These are phyloP conservation scores for Ambrosia artemisiifolia DNA, from an alignment of 129 eudicot genomes.

Conservation along the genomic window DNA sequence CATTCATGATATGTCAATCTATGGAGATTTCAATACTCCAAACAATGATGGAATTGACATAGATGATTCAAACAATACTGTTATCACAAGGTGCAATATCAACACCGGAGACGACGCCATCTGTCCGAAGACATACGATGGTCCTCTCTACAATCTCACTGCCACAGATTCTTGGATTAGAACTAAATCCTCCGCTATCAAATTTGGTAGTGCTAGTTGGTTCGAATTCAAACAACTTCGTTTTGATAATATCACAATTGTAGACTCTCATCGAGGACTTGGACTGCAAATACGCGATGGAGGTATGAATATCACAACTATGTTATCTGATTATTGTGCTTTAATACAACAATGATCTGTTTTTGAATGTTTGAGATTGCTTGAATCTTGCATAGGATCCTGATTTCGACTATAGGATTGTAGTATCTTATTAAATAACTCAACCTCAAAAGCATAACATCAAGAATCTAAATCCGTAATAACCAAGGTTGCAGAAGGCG, in stretches of 20 bases:
- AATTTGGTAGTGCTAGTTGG: slow-evolving; percentile 92
- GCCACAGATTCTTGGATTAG: slow-evolving; percentile 89
- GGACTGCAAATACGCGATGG: slow-evolving; percentile 94
- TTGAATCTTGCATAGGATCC: not conserved
- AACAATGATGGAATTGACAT: slow-evolving; percentile 97
- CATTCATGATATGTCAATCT: slow-evolving; percentile 73
- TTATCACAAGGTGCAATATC: slow-evolving; percentile 79
- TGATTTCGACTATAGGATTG: not conserved
- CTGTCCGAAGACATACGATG: slow-evolving; percentile 82
- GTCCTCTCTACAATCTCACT: slow-evolving; percentile 78
- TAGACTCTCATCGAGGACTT: slow-evolving; percentile 89
- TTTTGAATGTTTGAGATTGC: not conserved
- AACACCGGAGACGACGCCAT: slow-evolving; percentile 97
- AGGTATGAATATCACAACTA: slow-evolving; percentile 45
- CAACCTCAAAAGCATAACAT: too few relatives aligned
- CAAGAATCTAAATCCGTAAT: too few relatives aligned
- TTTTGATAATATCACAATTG: slow-evolving; percentile 74
- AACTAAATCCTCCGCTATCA: slow-evolving; percentile 91
- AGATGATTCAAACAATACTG: slow-evolving; percentile 86
- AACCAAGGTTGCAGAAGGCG: too few relatives aligned
- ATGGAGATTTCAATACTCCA: slow-evolving; percentile 91
- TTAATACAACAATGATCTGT: not conserved
- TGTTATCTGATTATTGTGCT: not conserved
- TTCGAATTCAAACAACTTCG: slow-evolving; percentile 53
- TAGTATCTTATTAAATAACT: too few relatives aligned